Percentiles rank a stretch among this genome's conserved stretches.
Evolutionary conservation across 257 asterid genomes (phyloP).

Genomic region (Capsicum pubescens): DNA sequence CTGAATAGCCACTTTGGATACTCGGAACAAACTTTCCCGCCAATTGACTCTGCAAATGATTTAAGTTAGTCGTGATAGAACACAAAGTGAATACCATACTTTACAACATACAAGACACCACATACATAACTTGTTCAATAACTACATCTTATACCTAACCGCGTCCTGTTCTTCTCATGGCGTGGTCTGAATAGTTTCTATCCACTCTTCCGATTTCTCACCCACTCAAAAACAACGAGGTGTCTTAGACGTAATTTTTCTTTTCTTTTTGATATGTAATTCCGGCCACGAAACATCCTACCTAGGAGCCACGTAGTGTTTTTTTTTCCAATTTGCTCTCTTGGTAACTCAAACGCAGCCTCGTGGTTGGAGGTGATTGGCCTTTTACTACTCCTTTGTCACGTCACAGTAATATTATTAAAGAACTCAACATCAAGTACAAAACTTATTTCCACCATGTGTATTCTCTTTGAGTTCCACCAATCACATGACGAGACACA

Average conservation of each 20-base stretch:
- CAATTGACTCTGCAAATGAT: slow-evolving; percentile 57
- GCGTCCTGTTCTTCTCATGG: background rate
- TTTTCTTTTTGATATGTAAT: background rate
- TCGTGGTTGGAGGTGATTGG: slow-evolving; percentile 4
- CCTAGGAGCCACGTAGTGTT: background rate
- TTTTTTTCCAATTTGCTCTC: background rate
- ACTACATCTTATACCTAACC: background rate
- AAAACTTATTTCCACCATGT: slow-evolving; percentile 9
- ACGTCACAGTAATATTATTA: background rate
- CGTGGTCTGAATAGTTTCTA: background rate
- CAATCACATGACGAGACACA: background rate
- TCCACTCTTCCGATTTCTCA: background rate
- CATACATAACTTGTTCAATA: background rate
- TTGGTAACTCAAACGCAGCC: background rate
- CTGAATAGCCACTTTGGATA: slow-evolving; percentile 46
- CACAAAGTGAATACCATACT: background rate
- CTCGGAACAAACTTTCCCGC: slow-evolving; percentile 58
- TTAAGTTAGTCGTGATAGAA: slow-evolving; percentile 35
- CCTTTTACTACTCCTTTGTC: slow-evolving; percentile 3
- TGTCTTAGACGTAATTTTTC: background rate
- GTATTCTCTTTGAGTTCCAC: background rate
- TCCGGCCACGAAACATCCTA: background rate
- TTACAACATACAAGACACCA: background rate
- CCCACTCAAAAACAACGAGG: background rate
- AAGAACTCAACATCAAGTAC: background rate